Evolutionary conservation across 257 asterid genomes (phyloP).

Genomic region (Solanum chilense): DNA sequence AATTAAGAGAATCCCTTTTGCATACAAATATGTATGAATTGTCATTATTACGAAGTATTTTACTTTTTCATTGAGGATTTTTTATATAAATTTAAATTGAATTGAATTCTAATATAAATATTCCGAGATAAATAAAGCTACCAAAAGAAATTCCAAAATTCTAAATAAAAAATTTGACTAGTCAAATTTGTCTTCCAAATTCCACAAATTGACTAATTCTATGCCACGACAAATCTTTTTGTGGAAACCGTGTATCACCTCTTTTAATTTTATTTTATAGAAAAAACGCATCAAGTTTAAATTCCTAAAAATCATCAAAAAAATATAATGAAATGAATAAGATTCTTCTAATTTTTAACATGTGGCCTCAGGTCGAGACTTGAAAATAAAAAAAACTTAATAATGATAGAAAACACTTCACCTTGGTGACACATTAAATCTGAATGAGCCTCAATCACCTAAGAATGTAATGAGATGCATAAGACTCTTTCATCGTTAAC

Average conservation of each 20-base stretch:
- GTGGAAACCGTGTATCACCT: neutral
- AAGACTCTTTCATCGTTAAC: no score
- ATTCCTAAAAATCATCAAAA: neutral
- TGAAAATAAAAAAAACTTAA: neutral
- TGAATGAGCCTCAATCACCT: no score
- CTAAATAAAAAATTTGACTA: neutral
- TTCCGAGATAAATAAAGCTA: neutral
- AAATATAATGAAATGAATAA: neutral
- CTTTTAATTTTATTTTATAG: neutral
- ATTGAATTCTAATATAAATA: rapidly evolving
- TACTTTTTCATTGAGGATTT: neutral
- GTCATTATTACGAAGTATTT: neutral
- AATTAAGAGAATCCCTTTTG: neutral
- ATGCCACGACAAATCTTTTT: neutral
- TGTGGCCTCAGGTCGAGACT: neutral
- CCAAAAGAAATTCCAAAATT: neutral
- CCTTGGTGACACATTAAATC: no score
- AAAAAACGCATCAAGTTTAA: neutral
- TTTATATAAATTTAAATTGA: neutral
- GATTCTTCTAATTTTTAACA: neutral
- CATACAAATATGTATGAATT: neutral
- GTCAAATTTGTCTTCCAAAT: neutral
- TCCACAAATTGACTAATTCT: neutral
- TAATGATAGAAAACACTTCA: no score
- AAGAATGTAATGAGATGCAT: no score